phyloP scores from a whole-genome alignment of 768 basidiomycete genomes.

The Leucocoprinus leucothites region DNA sequence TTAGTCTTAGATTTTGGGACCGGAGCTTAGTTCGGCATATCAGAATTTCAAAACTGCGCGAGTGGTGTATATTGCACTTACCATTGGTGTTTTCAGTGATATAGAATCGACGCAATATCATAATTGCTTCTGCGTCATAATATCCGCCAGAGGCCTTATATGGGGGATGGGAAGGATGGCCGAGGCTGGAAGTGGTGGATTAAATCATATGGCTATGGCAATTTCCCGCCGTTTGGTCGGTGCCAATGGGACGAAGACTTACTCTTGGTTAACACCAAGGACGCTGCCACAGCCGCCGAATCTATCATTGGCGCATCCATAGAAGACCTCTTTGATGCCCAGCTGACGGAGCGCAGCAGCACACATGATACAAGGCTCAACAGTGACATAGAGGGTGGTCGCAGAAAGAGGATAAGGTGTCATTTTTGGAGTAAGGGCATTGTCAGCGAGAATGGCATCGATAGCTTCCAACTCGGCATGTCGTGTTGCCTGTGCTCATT shows the following conservation, averaged over 20 bases:
- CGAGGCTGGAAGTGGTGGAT: conserved; percentile 41
- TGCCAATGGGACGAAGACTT: conserved; percentile 20
- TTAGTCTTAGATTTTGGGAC: conserved; percentile 85
- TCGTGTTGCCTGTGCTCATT: conserved; percentile 71
- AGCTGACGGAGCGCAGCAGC: conserved; percentile 92
- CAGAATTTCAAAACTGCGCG: conserved; percentile 5
- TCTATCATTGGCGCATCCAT: conserved; percentile 92
- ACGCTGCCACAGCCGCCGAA: conserved; percentile 98
- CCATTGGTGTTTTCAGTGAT: conserved; percentile 93
- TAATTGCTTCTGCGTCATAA: conserved; percentile 79
- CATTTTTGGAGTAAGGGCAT: conserved; percentile 49
- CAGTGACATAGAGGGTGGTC: conserved; percentile 94
- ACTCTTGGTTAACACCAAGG: conserved; percentile 80
- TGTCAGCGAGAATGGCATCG: conserved; percentile 74
- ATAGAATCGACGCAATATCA: conserved; percentile 85
- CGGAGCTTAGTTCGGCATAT: conserved; percentile 57
- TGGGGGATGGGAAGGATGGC: conserved; percentile 69
- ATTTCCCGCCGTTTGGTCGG: too few species aligned
- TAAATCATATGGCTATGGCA: neutral
- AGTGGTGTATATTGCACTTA: conserved; percentile 25
- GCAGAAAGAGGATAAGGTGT: conserved; percentile 61
- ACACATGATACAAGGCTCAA: conserved; percentile 99
- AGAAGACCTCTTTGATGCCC: conserved; percentile 87
- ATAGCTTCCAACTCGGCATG: conserved; percentile 98
- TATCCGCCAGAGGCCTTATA: conserved; percentile 78